A percentile compares a stretch with the other conserved stretches of the same genome.
Evolutionary conservation across 2,329 filamentous ascomycete genomes (phyloP).

Genomic region (Xylariomycetidae sp.): DNA sequence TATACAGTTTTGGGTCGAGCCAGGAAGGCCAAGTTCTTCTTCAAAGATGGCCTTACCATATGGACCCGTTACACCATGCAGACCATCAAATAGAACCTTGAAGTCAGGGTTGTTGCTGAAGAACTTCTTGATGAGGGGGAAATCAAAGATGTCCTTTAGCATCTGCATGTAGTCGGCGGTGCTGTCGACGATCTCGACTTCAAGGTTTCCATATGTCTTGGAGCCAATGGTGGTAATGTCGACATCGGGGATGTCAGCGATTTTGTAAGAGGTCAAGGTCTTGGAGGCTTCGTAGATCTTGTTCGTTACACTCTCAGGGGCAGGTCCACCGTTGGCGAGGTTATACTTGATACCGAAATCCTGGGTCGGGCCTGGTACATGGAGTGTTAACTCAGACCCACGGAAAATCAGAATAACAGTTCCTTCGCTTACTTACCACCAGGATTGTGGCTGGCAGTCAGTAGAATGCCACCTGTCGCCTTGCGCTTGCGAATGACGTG

Average conservation of each 20-base stretch:
- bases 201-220: constrained; percentile 76
- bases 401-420: not conserved
- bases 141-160: constrained; percentile 99
- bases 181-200: constrained; percentile 94
- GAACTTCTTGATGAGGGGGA: constrained; percentile 91
- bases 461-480: constrained; percentile 91
- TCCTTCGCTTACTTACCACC: constrained; percentile 60
- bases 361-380: constrained; percentile 68
- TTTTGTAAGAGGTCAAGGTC: constrained; percentile 85
- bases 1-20: constrained; percentile 80
- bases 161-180: constrained; percentile 87
- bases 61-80: constrained; percentile 90
- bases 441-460: constrained; percentile 97
- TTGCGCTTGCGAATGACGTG: constrained; percentile 93
- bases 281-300: constrained; percentile 95
- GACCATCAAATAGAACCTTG: constrained; percentile 93
- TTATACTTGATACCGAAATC: constrained; percentile 99
- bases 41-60: constrained; percentile 96
- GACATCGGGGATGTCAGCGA: constrained; percentile 79
- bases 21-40: constrained; percentile 80
- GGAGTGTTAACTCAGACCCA: not conserved
- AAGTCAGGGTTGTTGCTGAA: constrained; percentile 83
- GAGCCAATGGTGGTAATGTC: constrained; percentile 80
- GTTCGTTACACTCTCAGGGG: constrained; percentile 94
- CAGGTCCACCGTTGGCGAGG: constrained; percentile 89